phyloP scores from a whole-genome alignment of 1,139 yeast genomes.

The Yamadazyma triangularis region DNA sequence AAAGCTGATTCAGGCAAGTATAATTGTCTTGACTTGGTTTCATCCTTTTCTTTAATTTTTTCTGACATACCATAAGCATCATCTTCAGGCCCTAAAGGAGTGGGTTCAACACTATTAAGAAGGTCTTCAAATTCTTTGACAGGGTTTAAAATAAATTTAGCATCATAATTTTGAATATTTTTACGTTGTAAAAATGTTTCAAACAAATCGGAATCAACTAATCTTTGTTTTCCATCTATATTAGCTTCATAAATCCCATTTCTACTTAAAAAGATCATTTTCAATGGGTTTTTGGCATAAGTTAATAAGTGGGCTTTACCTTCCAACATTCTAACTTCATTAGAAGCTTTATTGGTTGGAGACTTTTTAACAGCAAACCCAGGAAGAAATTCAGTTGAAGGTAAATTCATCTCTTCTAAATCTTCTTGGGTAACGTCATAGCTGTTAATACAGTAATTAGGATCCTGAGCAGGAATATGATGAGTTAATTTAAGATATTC shows the following conservation, averaged over 20 bases:
- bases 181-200: constrained; percentile 16
- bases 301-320: constrained; percentile 43
- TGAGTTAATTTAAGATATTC: constrained; percentile 20
- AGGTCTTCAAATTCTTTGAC: constrained; percentile 17
- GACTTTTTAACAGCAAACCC: constrained; percentile 21
- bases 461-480: constrained; percentile 15
- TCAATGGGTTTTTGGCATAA: constrained; percentile 38
- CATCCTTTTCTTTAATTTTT: constrained; percentile 13
- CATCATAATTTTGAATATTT: constrained; percentile 14
- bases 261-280: constrained; percentile 36
- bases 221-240: constrained; percentile 13
- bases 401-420: constrained; percentile 18
- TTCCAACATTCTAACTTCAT: constrained; percentile 24
- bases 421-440: constrained; percentile 21
- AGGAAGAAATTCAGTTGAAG: constrained; percentile 18
- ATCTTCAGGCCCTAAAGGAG: constrained; percentile 13
- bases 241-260: constrained; percentile 31
- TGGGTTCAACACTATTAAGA: constrained; percentile 12
- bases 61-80: constrained; percentile 20
- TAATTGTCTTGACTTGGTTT: constrained; percentile 13
- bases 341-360: constrained; percentile 21
- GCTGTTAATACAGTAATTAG: constrained; percentile 21
- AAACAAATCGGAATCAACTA: constrained; percentile 21
- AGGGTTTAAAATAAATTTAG: constrained; percentile 16
- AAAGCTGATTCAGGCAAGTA: constrained; percentile 18